phyloP scores from a whole-genome alignment of 495 filamentous ascomycete genomes.

The Staphylotrichum tortipilum region DNA sequence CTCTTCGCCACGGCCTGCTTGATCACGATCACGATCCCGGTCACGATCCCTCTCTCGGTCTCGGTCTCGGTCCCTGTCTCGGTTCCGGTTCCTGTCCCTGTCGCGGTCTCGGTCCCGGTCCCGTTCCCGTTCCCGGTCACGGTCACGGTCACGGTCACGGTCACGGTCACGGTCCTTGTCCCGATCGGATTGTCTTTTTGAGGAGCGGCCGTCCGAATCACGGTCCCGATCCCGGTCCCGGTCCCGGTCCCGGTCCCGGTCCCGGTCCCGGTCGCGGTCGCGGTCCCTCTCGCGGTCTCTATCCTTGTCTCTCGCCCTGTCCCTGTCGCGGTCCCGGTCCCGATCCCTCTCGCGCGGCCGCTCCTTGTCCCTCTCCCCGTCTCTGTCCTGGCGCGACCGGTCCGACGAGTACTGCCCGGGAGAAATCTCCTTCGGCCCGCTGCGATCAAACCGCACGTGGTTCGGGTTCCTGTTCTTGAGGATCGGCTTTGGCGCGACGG shows the following conservation, averaged over 20 bases:
- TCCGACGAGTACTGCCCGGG: conserved; percentile 12
- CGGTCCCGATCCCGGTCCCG: conserved; percentile 19
- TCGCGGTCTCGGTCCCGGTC: conserved; percentile 13
- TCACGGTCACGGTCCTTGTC: neutral
- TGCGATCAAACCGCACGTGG: conserved; percentile 37
- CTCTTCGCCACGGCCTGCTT: conserved; percentile 21
- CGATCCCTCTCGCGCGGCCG: conserved; percentile 17
- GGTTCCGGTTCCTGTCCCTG: conserved; percentile 12
- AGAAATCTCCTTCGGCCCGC: conserved; percentile 31
- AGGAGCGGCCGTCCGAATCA: conserved; percentile 10
- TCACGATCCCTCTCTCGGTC: conserved; percentile 21
- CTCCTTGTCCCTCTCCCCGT: conserved; percentile 8
- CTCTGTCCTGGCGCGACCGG: conserved; percentile 6
- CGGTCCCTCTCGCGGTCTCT: conserved; percentile 2
- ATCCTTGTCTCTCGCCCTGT: conserved; percentile 7
- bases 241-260: conserved; percentile 18
- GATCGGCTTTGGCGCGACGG: conserved; percentile 39
- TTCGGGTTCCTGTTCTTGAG: conserved; percentile 44
- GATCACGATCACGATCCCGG: conserved; percentile 21
- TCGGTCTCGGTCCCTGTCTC: conserved; percentile 21
- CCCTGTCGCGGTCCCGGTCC: conserved; percentile 9
- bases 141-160: conserved; percentile 8
- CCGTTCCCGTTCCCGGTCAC: conserved; percentile 17
- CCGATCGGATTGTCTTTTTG: conserved; percentile 3
- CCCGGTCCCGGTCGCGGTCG: conserved; percentile 9